Evolutionary conservation across 2,329 filamentous ascomycete species (phyloP).

Genomic region (Fusarium brevicatenulatum): DNA sequence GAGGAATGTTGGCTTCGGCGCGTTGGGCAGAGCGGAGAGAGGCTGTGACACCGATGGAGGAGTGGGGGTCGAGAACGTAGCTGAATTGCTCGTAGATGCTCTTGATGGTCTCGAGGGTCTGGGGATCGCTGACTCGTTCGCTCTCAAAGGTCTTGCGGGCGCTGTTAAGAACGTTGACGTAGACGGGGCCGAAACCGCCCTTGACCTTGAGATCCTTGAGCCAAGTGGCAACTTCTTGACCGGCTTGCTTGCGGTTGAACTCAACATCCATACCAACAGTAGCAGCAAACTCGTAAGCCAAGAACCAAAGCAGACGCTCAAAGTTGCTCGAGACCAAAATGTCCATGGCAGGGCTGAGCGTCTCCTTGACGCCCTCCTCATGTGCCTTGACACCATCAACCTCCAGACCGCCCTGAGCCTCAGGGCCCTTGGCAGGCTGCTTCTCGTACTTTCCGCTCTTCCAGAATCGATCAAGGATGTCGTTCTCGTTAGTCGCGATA

Average conservation of each 20-base stretch:
- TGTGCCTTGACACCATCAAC: constrained; percentile 72
- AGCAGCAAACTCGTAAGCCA: constrained; percentile 77
- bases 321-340: constrained; percentile 97
- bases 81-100: constrained; percentile 66
- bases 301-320: constrained; percentile 93
- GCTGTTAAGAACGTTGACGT: constrained; percentile 74
- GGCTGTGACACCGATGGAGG: constrained; percentile 85
- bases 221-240: constrained; percentile 82
- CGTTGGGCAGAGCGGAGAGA: constrained; percentile 74
- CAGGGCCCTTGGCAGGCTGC: constrained; percentile 68
- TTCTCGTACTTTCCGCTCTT: constrained; percentile 91
- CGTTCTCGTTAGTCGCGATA: constrained; percentile 96
- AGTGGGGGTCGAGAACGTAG: constrained; percentile 94
- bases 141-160: constrained; percentile 83
- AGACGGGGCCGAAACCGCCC: constrained; percentile 83
- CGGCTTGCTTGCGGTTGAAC: constrained; percentile 75
- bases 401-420: constrained; percentile 71
- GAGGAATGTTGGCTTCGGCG: constrained; percentile 62
- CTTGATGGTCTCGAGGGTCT: constrained; percentile 74
- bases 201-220: constrained; percentile 80
- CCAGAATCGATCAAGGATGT: constrained; percentile 96
- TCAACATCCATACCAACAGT: constrained; percentile 69
- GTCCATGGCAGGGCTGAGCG: constrained; percentile 95
- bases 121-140: constrained; percentile 73
- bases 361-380: constrained; percentile 84